Base-by-base conservation (phyloP, 257 asterid species). In the Primulina huaijiensis region DNA sequence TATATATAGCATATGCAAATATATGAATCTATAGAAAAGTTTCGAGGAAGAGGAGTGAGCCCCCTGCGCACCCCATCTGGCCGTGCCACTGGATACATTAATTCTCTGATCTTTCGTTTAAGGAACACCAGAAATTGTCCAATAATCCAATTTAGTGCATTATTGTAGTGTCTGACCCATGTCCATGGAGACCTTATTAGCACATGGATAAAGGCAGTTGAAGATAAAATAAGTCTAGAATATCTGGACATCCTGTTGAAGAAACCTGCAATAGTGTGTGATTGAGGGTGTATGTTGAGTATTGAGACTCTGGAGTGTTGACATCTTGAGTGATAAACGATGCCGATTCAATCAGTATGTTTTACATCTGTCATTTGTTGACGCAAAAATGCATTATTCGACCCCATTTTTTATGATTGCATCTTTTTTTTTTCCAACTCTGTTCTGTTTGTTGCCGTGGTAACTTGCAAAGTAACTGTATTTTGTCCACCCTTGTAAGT, bases 121-220 rank as follows among this genome's bases (percentile, higher is more conserved):
- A 25, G 5, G 6, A 65, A 65, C 62, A 20, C 73, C 21, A 35
- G 52, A 35, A 30, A n/a, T 33, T 66, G 21, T 14, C 21, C 31
- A 33, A 27, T 6, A 2, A 33, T 33, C 35, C 35, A 12, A 34
- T 50, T 64, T 34, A 72, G 57, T 64, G 20, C 17, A 43, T 55
- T 61, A 17, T 9, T 58, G 25, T 35, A 40, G 72, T 74, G 67
- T 31, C 30, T 11, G 34, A 43, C 64, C 20, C 29, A 60, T 72
- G 20, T 40, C 1, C 35, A 6, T 3, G 6, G 12, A 66, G n/a
- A 40, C 10, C 33, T 63, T 63, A 31, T 65, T 60, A n/a, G 19
- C 6, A 14, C 2, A 25, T 4, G 64, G 30, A 9, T 17, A 12
- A 19, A 60, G 64, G 7, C 6, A 27, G 29, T 38, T 60, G 74